Evolutionary conservation across 352 stramenopile species (phyloP).

Genomic region (Phytophthora capsici): DNA sequence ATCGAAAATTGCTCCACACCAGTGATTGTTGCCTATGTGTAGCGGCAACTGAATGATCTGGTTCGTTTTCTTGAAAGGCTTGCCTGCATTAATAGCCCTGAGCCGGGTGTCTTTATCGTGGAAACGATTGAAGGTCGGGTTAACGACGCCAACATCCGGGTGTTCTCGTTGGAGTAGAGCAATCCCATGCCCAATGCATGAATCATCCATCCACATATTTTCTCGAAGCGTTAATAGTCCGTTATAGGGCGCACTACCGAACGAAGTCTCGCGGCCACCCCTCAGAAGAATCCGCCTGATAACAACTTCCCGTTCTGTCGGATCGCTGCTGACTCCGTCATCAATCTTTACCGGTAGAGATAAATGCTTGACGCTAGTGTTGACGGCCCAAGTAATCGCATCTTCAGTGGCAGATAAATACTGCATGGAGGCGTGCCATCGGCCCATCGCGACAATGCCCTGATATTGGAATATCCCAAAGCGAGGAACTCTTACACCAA

Average conservation of each 20-base stretch:
- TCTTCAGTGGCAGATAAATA: neutral
- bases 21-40: constrained; percentile 6
- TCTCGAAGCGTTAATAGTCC: neutral
- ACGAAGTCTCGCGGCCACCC: neutral
- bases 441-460: constrained; percentile 3
- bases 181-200: neutral
- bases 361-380: constrained; percentile 1
- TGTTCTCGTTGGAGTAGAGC: constrained; percentile 1
- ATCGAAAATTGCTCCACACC: constrained; percentile 1
- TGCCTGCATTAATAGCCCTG: neutral
- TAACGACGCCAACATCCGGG: neutral
- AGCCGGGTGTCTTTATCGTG: neutral
- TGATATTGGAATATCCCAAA: constrained; percentile 4
- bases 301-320: neutral
- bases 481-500: constrained; percentile 1
- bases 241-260: neutral
- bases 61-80: neutral
- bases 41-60: neutral
- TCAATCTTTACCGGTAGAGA: neutral
- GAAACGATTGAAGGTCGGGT: neutral
- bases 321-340: constrained; percentile 1
- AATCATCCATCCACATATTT: constrained; percentile 2
- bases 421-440: constrained; percentile 2
- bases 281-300: neutral
- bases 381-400: constrained; percentile 1